Percentiles rank a stretch among this genome's conserved stretches.
These are phyloP conservation scores for Austroboletus novae-zelandiae DNA, from an alignment of 1,284 basidiomycete genomes.

Conservation along the genomic window DNA sequence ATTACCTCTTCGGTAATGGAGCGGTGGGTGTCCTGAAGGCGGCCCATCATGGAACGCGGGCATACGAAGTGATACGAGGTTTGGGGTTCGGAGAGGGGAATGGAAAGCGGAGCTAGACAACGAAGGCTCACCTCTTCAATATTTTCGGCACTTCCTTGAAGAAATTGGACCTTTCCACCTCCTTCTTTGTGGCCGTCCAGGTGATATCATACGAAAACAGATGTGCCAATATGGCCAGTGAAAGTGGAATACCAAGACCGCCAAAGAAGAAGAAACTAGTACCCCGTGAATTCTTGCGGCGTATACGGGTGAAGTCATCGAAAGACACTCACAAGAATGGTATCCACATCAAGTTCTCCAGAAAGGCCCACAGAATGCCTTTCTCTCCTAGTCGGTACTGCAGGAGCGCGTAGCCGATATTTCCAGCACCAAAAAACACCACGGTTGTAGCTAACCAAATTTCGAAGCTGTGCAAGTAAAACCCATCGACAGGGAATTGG, in stretches of 20 bases:
- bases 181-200: constrained; percentile 78
- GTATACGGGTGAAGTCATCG: neutral
- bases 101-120: constrained; percentile 37
- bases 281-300: constrained; percentile 9
- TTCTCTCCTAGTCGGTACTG: constrained; percentile 75
- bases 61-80: neutral
- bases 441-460: constrained; percentile 76
- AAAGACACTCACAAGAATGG: constrained; percentile 70
- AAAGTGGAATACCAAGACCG: constrained; percentile 72
- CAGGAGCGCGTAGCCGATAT: constrained; percentile 66
- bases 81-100: neutral
- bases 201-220: constrained; percentile 82
- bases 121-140: constrained; percentile 60
- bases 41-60: neutral
- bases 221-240: constrained; percentile 75
- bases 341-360: constrained; percentile 73
- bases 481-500: constrained; percentile 64
- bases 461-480: constrained; percentile 70
- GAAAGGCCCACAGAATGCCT: constrained; percentile 47
- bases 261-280: constrained; percentile 82
- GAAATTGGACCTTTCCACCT: constrained; percentile 81
- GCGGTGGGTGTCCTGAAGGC: neutral
- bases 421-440: constrained; percentile 74
- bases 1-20: constrained; percentile 5
- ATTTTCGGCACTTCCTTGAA: constrained; percentile 86